phyloP scores from a whole-genome alignment of 306 rosid genomes.

The Malus orientalis region DNA sequence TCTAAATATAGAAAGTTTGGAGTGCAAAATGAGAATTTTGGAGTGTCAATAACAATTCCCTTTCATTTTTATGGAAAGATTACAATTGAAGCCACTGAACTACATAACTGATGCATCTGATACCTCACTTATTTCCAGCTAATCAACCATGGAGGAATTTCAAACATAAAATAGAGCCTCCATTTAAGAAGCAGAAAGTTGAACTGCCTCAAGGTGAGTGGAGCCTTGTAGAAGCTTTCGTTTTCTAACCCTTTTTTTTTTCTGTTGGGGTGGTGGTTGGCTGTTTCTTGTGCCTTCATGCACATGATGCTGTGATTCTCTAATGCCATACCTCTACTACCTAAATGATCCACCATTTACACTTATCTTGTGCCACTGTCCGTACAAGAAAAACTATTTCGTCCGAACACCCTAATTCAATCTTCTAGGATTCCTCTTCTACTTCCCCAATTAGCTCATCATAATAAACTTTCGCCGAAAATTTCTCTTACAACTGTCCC shows the following conservation, averaged over 20 bases:
- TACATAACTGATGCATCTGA: constrained; percentile 13
- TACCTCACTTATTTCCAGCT: constrained; percentile 44
- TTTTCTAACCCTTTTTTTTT: background rate
- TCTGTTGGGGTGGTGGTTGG: background rate
- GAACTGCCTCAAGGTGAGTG: constrained; percentile 71
- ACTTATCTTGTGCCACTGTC: background rate
- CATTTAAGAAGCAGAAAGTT: constrained; percentile 63
- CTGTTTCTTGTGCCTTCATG: background rate
- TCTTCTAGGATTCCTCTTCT: background rate
- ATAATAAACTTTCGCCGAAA: background rate
- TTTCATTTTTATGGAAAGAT: background rate
- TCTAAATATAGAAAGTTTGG: too few relatives aligned
- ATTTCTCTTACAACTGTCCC: background rate
- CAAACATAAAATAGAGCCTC: constrained; percentile 71
- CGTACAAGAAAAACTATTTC: background rate
- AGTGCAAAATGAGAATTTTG: too few relatives aligned
- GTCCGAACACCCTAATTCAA: background rate
- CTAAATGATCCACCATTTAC: background rate
- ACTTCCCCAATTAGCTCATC: background rate
- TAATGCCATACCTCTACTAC: background rate
- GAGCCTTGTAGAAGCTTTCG: constrained; percentile 9
- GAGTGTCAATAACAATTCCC: too few relatives aligned
- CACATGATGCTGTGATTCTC: background rate
- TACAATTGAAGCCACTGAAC: background rate
- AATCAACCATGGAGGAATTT: constrained; percentile 55